Evolutionary conservation across 2,329 filamentous ascomycete species (phyloP).

Genomic region (Calonectria hongkongensis): DNA sequence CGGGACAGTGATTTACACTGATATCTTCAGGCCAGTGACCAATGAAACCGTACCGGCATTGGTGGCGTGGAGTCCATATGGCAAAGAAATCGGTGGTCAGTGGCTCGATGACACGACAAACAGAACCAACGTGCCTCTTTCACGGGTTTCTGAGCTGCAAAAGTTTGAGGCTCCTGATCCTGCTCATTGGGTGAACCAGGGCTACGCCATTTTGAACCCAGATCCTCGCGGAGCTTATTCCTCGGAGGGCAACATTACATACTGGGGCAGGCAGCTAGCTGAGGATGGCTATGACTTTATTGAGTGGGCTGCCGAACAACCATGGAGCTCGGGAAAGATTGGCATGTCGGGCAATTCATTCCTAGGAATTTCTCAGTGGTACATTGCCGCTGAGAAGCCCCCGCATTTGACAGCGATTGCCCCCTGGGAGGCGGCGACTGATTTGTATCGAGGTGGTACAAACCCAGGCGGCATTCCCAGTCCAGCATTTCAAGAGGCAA

Average conservation of each 20-base stretch:
- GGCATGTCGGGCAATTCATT: slow-evolving; percentile 7
- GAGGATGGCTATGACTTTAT: slow-evolving; percentile 15
- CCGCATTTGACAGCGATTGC: slow-evolving; percentile 9
- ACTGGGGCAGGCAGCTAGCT: slow-evolving; percentile 6
- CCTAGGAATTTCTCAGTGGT: slow-evolving; percentile 5
- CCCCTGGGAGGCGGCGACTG: background rate
- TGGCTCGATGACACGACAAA: background rate
- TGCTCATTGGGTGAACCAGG: slow-evolving; percentile 5
- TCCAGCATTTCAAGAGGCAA: background rate
- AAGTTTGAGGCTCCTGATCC: slow-evolving; percentile 16
- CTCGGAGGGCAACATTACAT: slow-evolving; percentile 8
- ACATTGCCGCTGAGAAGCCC: background rate
- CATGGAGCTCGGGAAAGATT: slow-evolving; percentile 12
- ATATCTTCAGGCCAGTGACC: background rate
- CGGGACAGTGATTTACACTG: background rate
- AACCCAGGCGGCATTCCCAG: background rate
- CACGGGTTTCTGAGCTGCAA: slow-evolving; percentile 1
- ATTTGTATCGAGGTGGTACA: background rate
- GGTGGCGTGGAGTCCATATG: slow-evolving; percentile 7
- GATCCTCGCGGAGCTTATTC: background rate
- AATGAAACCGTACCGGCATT: slow-evolving; percentile 8
- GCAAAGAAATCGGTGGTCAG: slow-evolving; percentile 6
- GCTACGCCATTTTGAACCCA: slow-evolving; percentile 7
- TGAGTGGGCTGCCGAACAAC: background rate
- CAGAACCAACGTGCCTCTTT: slow-evolving; percentile 3